Evolutionary conservation across 495 filamentous ascomycete genomes (phyloP).

Genomic region (Neurospora discreta): DNA sequence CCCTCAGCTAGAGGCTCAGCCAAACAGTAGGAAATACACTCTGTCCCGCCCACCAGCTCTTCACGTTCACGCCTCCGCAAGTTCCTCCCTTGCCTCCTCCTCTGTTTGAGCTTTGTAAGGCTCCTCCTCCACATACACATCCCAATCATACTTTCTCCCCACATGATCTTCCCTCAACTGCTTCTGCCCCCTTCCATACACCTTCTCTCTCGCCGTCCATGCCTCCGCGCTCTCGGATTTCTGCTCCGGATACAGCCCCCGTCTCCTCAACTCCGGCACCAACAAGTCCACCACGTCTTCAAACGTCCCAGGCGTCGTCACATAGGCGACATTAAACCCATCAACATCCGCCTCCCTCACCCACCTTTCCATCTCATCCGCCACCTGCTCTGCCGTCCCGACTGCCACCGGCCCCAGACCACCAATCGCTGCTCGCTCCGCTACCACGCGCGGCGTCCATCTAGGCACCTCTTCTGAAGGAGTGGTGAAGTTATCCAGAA

Average conservation of each 20-base stretch:
- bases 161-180: conserved; percentile 42
- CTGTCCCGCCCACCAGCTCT: not conserved
- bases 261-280: conserved; percentile 29
- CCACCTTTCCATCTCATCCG: conserved; percentile 52
- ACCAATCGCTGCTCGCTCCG: conserved; percentile 45
- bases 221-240: conserved; percentile 27
- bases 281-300: conserved; percentile 36
- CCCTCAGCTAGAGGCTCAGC: not conserved
- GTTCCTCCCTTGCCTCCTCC: not conserved
- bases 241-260: conserved; percentile 26
- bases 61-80: not conserved
- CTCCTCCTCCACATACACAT: conserved; percentile 42
- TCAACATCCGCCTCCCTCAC: conserved; percentile 50
- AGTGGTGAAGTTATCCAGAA: conserved; percentile 40
- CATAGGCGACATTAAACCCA: conserved; percentile 47
- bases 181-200: conserved; percentile 47
- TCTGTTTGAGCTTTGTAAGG: conserved; percentile 17
- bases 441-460: conserved; percentile 45
- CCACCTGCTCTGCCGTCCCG: conserved; percentile 46
- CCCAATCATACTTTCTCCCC: conserved; percentile 46
- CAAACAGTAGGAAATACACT: not conserved
- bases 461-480: conserved; percentile 37
- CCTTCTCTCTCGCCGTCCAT: conserved; percentile 47
- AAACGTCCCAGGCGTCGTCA: conserved; percentile 34
- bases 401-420: conserved; percentile 43